Evolutionary conservation across 2,329 filamentous ascomycete species (phyloP), one percentile per base, ranked within the genome.

Genomic region (Pseudogymnoascus sp.): DNA sequence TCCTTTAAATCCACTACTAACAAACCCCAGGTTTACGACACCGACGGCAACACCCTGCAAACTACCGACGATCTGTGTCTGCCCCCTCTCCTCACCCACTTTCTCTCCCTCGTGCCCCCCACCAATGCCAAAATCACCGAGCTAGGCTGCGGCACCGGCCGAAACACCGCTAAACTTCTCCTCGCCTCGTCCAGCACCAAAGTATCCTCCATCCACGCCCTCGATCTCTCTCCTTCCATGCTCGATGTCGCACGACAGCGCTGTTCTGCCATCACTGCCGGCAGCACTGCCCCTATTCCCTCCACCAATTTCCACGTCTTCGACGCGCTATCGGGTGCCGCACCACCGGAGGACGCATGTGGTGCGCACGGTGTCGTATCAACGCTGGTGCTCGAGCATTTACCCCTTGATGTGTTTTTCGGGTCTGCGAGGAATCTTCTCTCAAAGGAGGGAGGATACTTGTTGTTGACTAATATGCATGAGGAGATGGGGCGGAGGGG

Each of bases 391-490:
- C 72, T 88, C 9, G 86, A 89, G 70, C 86, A 89, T 72, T 75
- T 88, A 3, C 81, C 84, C 0, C 69, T 86, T 0, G 4, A 67
- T 0, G 66, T 72, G 0, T 83, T 79, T 69, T 88, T 88, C 72
- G 61, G 67, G 2, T 78, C 79, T 0, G 77, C 80, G 0, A 68
- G 75, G 1, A 67, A 68, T 10, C 72, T 82, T 0, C 71, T 88
- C 15, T 73, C 77, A 4, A 68, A 67, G 2, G 74, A 75, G 0
- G 78, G 78, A 0, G 84, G 81, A 0, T 72, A 79, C 59, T 73
- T 86, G 4, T 74, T 88, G 9, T 69, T 88, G n/a, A 88, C 85
- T 0, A 88, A 88, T 68, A 89, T 89, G 86, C 86, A 89, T 70
- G 73, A 78, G 1, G 82, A 87, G 2, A 88, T 88, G 85, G 85